Conservation (phyloP, 2,329 filamentous ascomycete species). For the Scopulariopsis brevicaulis region DNA sequence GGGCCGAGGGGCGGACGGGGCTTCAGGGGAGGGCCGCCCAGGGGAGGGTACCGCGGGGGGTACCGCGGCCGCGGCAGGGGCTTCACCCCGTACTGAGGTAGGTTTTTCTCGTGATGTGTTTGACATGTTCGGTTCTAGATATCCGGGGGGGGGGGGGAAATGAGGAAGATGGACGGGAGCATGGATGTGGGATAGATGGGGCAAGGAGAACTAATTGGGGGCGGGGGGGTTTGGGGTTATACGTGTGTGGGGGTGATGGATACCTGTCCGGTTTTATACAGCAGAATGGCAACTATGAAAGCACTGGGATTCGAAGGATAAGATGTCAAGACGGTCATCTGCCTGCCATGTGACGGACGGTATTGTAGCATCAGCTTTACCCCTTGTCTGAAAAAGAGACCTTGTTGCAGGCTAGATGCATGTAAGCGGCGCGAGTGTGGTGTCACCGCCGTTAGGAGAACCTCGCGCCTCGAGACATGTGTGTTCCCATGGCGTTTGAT, state of each 20-base stretch:
- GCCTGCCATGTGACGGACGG: no score
- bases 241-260: background rate
- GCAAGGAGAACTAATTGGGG: background rate
- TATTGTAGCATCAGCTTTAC: no score
- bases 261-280: background rate
- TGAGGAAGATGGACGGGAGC: background rate
- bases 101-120: background rate
- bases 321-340: background rate
- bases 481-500: no score
- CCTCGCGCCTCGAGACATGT: no score
- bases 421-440: no score
- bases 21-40: conserved; percentile 24
- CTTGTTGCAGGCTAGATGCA: no score
- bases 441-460: no score
- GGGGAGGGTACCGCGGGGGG: conserved; percentile 54
- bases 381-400: no score
- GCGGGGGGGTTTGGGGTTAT: background rate
- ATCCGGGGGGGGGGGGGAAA: background rate
- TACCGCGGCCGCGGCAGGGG: conserved; percentile 56
- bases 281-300: background rate
- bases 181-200: background rate
- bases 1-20: conserved; percentile 39
- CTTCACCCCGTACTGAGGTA: conserved; percentile 48
- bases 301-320: background rate
- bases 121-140: background rate